phyloP scores from a whole-genome alignment of 1,284 basidiomycete genomes.

The Stygiomarasmius scandens region DNA sequence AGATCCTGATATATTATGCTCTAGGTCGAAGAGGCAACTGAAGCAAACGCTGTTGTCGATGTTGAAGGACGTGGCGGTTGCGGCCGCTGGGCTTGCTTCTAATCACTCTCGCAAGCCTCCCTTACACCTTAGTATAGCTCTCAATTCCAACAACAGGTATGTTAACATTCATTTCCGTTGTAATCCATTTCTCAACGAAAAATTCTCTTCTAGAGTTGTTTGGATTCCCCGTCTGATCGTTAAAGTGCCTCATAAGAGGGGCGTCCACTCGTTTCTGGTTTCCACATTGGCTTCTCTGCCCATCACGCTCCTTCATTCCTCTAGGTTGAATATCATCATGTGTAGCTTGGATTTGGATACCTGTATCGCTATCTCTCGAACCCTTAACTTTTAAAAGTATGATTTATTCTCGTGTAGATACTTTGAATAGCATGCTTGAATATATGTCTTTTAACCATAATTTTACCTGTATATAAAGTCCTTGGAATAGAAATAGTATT shows the following conservation, averaged over 20 bases:
- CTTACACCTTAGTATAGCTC: too few species aligned
- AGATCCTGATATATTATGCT: too few species aligned
- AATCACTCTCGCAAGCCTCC: neutral
- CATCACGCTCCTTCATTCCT: too few species aligned
- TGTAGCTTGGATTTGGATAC: too few species aligned
- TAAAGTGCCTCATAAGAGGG: too few species aligned
- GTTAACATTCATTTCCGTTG: neutral
- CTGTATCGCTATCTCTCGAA: neutral
- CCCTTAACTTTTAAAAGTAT: neutral
- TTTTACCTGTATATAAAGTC: neutral
- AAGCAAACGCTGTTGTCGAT: neutral
- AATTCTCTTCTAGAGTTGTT: neutral
- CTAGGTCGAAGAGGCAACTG: neutral
- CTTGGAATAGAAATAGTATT: neutral
- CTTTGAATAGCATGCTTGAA: neutral
- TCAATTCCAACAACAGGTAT: neutral
- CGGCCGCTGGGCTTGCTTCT: neutral
- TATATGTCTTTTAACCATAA: neutral
- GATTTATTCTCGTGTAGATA: neutral
- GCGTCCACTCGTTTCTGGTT: too few species aligned
- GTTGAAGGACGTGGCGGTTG: neutral
- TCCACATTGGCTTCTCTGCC: too few species aligned
- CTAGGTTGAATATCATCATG: too few species aligned
- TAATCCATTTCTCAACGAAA: neutral
- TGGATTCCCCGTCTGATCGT: too few species aligned